These are phyloP conservation scores for Ceratobasidium theobromae DNA, from an alignment of 1,284 basidiomycete genomes.

Conservation along the genomic window DNA sequence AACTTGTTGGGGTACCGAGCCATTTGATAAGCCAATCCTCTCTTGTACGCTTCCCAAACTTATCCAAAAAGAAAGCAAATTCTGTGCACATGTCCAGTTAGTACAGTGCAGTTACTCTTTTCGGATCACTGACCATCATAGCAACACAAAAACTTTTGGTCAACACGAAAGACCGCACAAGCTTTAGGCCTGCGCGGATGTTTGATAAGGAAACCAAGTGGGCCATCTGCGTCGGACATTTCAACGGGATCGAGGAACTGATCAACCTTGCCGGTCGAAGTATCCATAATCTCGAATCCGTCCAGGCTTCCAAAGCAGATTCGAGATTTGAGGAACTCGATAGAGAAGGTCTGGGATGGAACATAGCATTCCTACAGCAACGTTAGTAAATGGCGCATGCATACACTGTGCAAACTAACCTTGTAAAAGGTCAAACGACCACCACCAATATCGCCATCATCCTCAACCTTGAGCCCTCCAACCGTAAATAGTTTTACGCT, in stretches of 20 bases:
- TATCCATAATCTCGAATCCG: slow-evolving; percentile 27
- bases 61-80: slow-evolving; percentile 27
- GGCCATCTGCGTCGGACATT: slow-evolving; percentile 12
- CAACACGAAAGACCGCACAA: slow-evolving; percentile 17
- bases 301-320: slow-evolving; percentile 25
- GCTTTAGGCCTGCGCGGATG: slow-evolving; percentile 20
- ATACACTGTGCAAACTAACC: background rate
- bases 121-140: slow-evolving; percentile 12
- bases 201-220: slow-evolving; percentile 23
- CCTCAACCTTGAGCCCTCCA: slow-evolving; percentile 28
- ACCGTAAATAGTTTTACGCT: slow-evolving; percentile 21
- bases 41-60: slow-evolving; percentile 29
- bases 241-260: slow-evolving; percentile 28
- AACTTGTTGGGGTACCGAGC: slow-evolving; percentile 18
- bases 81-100: background rate
- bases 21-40: slow-evolving; percentile 24
- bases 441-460: slow-evolving; percentile 25
- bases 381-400: background rate
- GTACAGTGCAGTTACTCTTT: background rate
- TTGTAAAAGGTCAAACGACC: slow-evolving; percentile 24
- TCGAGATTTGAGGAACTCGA: slow-evolving; percentile 26
- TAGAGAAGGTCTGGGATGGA: slow-evolving; percentile 29
- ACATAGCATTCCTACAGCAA: slow-evolving; percentile 18
- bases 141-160: slow-evolving; percentile 31
- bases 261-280: slow-evolving; percentile 15